Evolutionary conservation across 139 green algal genomes (phyloP).

Genomic region (Micractinium sp.): DNA sequence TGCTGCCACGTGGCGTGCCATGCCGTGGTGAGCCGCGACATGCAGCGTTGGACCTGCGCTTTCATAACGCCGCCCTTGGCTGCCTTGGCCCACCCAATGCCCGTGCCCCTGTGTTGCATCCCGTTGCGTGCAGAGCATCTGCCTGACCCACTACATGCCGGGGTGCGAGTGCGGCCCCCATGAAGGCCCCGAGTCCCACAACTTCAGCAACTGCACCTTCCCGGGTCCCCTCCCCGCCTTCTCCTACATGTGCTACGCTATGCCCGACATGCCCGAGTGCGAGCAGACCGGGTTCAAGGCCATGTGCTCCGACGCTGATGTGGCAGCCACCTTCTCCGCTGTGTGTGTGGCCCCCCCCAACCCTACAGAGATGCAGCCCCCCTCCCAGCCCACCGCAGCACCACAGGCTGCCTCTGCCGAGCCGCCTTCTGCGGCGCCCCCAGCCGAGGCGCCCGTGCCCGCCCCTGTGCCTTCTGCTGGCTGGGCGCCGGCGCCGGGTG

Average conservation of each 20-base stretch:
- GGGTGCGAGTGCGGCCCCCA: not conserved
- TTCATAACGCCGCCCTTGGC: too few relatives aligned
- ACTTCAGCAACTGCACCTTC: not conserved
- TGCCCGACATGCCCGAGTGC: conserved; percentile 12
- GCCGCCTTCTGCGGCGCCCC: too few relatives aligned
- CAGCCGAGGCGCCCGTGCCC: not conserved
- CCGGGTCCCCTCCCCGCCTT: not conserved
- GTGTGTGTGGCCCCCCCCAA: not conserved
- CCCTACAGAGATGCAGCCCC: not conserved
- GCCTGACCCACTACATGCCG: not conserved
- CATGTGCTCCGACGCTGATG: conserved; percentile 8
- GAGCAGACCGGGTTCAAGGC: not conserved
- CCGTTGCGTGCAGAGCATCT: not conserved
- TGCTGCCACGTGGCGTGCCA: too few relatives aligned
- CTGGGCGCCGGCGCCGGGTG: not conserved
- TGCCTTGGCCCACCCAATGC: too few relatives aligned
- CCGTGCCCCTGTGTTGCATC: not conserved
- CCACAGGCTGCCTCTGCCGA: not conserved
- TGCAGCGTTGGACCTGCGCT: too few relatives aligned
- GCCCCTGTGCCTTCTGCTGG: not conserved
- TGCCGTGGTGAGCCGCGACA: too few relatives aligned
- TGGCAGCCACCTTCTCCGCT: conserved; percentile 4
- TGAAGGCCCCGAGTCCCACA: not conserved
- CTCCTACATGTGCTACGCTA: conserved; percentile 10
- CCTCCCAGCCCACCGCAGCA: not conserved